A percentile compares a stretch with the other conserved stretches of the same genome.
These are phyloP conservation scores for Sclerotinia borealis DNA, from an alignment of 2,329 filamentous ascomycete genomes.

Conservation along the genomic window DNA sequence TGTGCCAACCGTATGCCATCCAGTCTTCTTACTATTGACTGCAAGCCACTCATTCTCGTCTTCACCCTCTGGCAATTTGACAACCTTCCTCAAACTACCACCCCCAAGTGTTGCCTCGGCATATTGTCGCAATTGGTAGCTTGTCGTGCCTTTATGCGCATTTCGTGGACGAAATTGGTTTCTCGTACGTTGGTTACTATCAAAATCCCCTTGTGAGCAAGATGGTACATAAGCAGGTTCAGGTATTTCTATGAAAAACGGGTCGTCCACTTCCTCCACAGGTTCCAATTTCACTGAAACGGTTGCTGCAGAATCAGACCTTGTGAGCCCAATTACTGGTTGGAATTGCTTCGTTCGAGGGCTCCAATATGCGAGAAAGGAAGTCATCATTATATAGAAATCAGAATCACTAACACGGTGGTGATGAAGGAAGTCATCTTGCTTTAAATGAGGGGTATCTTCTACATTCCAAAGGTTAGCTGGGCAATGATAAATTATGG, in stretches of 20 bases:
- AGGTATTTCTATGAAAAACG: slow-evolving; percentile 36
- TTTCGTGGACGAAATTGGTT: slow-evolving; percentile 88
- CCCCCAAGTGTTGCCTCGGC: slow-evolving; percentile 94
- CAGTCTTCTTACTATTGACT: slow-evolving; percentile 69
- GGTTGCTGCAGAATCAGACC: slow-evolving; percentile 26
- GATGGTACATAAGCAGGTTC: slow-evolving; percentile 34
- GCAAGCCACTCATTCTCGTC: slow-evolving; percentile 98
- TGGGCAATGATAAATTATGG: slow-evolving; percentile 12
- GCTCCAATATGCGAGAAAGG: slow-evolving; percentile 31
- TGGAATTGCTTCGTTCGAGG: not conserved
- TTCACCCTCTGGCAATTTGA: slow-evolving; percentile 94
- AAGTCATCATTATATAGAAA: slow-evolving; percentile 29
- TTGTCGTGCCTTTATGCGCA: slow-evolving; percentile 77
- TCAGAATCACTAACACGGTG: slow-evolving; percentile 61
- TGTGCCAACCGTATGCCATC: not conserved
- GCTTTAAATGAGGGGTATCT: slow-evolving; percentile 17
- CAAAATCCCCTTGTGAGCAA: slow-evolving; percentile 31
- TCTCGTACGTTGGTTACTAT: slow-evolving; percentile 77
- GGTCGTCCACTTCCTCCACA: slow-evolving; percentile 15
- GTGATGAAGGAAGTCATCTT: slow-evolving; percentile 74
- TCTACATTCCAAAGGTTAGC: slow-evolving; percentile 30
- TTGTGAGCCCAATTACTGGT: not conserved
- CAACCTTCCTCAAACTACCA: slow-evolving; percentile 90
- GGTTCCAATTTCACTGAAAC: slow-evolving; percentile 17
- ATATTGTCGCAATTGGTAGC: slow-evolving; percentile 94